Evolutionary conservation across 2,329 filamentous ascomycete genomes (phyloP), one percentile per base, ranked within the genome.

Genomic region (Colletotrichum aenigma): DNA sequence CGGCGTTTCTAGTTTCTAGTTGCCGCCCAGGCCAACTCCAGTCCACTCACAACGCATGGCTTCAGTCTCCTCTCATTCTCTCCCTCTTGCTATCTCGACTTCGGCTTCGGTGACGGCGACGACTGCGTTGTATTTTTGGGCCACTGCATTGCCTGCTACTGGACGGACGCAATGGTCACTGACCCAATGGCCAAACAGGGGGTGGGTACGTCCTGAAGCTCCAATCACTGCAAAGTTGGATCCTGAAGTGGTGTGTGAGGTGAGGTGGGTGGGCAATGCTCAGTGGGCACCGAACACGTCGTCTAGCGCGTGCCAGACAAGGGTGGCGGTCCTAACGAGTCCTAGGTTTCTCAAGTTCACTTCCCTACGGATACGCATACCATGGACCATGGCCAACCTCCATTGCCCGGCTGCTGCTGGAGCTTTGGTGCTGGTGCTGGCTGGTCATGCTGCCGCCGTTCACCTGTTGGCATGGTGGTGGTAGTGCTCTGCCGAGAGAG

Each of bases 261-360:
- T 48, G 43, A 48, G 7, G 66, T 18, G 26, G 70, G 43, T 48
- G 43, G 43, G 43, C 43, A 48, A 13, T 48, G 43, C 10, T n/a
- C 43, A 48, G 43, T 73, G 73, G 73, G 65, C 56, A 73, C 73
- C 36, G 70, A 68, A 73, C 73, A 75, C 73, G 73, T 75, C 70
- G 72, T 48, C 73, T 73, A 68, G 70, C 65, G 73, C 64, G 43
- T 58, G 70, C 36, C 32, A 69, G 58, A 52, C 70, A 64, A 32
- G 66, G 66, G 16, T 64, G 56, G 8, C 15, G 13, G 30, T 43
- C n/a, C 64, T 43, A 65, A 68, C 52, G 69, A 66, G 32, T 64
- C 62, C 72, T 38, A 21, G 48, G 18, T 30, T 9, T 36, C 68
- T 61, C 32, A 15, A 30, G 36, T 48, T 48, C 43, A 21, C 43